Percentiles rank a stretch among this genome's conserved stretches.
Conservation (phyloP, 176 grass and related monocot genomes). For the Microstegium vimineum region DNA sequence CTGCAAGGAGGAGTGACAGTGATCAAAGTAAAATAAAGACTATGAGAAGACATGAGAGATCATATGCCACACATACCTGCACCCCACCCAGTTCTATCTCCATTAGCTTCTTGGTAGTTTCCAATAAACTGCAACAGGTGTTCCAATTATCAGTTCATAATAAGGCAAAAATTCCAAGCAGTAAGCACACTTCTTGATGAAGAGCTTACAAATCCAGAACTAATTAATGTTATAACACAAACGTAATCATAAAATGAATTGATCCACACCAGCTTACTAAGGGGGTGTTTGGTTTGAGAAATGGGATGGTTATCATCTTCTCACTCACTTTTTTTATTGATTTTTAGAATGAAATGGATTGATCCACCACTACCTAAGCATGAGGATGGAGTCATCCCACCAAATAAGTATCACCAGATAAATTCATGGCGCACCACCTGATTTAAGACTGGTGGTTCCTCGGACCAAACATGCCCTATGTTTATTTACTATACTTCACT, state of each 20-base stretch:
- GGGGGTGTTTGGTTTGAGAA: background rate
- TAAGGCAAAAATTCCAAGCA: background rate
- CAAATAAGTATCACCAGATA: background rate
- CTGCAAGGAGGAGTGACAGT: constrained; percentile 50
- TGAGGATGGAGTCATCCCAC: background rate
- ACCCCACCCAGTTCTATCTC: constrained; percentile 93
- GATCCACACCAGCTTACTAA: background rate
- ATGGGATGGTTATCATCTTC: background rate
- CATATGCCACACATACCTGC: constrained; percentile 53
- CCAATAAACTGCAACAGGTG: constrained; percentile 75
- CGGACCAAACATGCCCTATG: background rate
- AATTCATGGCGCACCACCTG: background rate
- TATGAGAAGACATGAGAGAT: constrained; percentile 4
- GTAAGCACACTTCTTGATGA: background rate
- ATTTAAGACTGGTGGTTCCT: background rate
- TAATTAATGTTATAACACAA: constrained; percentile 2
- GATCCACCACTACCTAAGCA: background rate
- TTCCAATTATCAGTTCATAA: constrained; percentile 36
- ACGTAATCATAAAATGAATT: background rate
- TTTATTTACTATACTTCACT: background rate
- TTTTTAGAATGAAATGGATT: background rate
- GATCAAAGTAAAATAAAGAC: constrained; percentile 7
- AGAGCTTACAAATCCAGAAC: background rate
- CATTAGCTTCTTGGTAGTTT: constrained; percentile 87
- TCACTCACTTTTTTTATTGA: background rate